A percentile compares a stretch with the other conserved stretches of the same genome.
These are phyloP conservation scores for Solanum neorickii DNA, from an alignment of 257 asterid genomes.

Conservation along the genomic window DNA sequence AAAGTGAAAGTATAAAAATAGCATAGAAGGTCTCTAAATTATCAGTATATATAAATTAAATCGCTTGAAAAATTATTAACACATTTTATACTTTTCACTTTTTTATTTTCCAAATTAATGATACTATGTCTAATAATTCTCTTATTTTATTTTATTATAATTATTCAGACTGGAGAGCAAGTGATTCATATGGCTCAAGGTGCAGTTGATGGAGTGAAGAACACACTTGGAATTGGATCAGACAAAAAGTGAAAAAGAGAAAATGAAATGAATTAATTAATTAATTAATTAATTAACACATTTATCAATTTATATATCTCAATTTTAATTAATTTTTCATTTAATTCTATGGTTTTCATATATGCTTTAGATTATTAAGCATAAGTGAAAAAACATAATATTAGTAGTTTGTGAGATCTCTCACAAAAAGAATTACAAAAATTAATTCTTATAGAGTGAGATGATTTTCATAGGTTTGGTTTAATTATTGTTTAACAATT, in stretches of 20 bases:
- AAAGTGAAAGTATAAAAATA: too few species aligned
- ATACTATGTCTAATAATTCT: neutral
- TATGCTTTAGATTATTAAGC: neutral
- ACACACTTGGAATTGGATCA: slow-evolving; percentile 54
- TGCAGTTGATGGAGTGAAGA: slow-evolving; percentile 58
- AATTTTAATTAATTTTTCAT: neutral
- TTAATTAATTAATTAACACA: neutral
- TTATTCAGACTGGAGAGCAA: slow-evolving; percentile 43
- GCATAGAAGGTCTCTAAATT: neutral
- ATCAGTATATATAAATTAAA: neutral
- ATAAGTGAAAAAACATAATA: neutral
- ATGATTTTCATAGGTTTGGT: neutral
- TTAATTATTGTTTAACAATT: neutral
- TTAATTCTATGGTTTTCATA: neutral
- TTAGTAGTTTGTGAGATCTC: neutral
- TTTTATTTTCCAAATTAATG: neutral
- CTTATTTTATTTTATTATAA: neutral
- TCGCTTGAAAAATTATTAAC: neutral
- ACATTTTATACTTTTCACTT: neutral
- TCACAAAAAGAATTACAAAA: neutral
- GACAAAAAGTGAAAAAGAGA: slow-evolving; percentile 32
- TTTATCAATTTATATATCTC: neutral
- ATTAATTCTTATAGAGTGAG: neutral
- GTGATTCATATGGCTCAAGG: slow-evolving; percentile 45
- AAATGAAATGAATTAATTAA: too few species aligned